phyloP scores from a whole-genome alignment of 495 filamentous ascomycete species.

The Neurospora intermedia region DNA sequence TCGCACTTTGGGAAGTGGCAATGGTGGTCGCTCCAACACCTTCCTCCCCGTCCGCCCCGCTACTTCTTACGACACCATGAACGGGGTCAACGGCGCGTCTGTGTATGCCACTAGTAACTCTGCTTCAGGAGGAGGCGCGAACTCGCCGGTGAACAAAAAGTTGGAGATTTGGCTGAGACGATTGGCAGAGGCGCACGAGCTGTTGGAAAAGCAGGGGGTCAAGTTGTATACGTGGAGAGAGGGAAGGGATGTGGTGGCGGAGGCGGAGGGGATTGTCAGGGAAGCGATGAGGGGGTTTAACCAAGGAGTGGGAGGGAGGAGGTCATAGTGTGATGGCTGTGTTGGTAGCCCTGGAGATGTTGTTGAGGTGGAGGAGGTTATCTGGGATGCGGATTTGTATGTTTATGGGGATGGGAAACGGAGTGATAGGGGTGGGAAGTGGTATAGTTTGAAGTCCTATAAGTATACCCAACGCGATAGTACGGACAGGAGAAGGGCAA shows the following conservation, averaged over 20 bases:
- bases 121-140: background rate
- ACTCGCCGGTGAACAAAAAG: conserved; percentile 52
- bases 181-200: conserved; percentile 62
- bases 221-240: conserved; percentile 73
- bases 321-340: conserved; percentile 15
- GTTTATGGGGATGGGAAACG: background rate
- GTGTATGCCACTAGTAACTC: background rate
- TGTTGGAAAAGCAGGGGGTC: conserved; percentile 59
- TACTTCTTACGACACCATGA: conserved; percentile 3
- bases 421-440: background rate
- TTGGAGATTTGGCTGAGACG: conserved; percentile 74
- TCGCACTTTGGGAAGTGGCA: background rate
- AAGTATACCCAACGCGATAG: background rate
- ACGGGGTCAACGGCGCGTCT: conserved; percentile 3
- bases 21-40: background rate
- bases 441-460: background rate
- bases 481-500: background rate
- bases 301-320: conserved; percentile 12
- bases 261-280: conserved; percentile 39
- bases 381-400: background rate
- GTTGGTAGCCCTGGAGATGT: background rate
- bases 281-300: conserved; percentile 25
- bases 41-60: background rate
- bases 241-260: conserved; percentile 60
- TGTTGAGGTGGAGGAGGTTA: background rate